phyloP scores from a whole-genome alignment of 495 filamentous ascomycete genomes.

The Talaromyces borbonicus region DNA sequence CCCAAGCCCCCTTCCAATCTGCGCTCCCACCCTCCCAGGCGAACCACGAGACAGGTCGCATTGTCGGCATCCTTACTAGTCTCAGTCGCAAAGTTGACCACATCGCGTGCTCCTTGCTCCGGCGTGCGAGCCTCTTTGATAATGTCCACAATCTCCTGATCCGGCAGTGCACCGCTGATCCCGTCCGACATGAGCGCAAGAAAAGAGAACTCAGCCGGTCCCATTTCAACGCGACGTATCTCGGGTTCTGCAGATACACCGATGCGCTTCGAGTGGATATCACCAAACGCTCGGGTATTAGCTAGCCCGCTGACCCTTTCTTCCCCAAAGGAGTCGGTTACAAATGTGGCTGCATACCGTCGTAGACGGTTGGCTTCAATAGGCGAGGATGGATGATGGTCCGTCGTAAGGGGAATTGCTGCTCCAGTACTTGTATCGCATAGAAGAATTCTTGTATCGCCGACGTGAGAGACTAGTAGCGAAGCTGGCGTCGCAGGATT shows the following conservation, averaged over 20 bases:
- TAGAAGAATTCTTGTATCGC: slow-evolving; percentile 83
- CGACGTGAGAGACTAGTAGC: slow-evolving; percentile 80
- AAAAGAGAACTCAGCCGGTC: slow-evolving; percentile 76
- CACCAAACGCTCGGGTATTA: slow-evolving; percentile 89
- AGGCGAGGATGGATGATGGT: slow-evolving; percentile 85
- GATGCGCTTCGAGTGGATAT: slow-evolving; percentile 81
- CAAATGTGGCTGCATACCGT: slow-evolving; percentile 74
- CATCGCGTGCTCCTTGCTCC: slow-evolving; percentile 66
- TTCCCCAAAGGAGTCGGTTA: slow-evolving; percentile 94
- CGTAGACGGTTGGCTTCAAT: slow-evolving; percentile 73
- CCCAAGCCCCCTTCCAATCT: slow-evolving; percentile 80
- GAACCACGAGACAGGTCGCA: slow-evolving; percentile 85
- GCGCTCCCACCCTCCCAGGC: slow-evolving; percentile 92
- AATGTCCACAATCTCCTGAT: slow-evolving; percentile 93
- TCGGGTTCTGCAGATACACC: slow-evolving; percentile 93
- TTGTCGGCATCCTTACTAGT: slow-evolving; percentile 78
- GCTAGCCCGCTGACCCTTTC: slow-evolving; percentile 90
- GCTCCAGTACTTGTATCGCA: slow-evolving; percentile 71
- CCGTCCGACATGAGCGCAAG: slow-evolving; percentile 83
- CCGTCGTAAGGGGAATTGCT: slow-evolving; percentile 68
- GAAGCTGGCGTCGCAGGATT: slow-evolving; percentile 76
- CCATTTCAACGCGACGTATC: slow-evolving; percentile 60
- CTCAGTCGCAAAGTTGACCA: slow-evolving; percentile 83
- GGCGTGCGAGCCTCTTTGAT: slow-evolving; percentile 89
- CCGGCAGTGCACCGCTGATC: slow-evolving; percentile 66